Conservation (phyloP, 768 basidiomycete species). For the Hirschioporus abietinus region DNA sequence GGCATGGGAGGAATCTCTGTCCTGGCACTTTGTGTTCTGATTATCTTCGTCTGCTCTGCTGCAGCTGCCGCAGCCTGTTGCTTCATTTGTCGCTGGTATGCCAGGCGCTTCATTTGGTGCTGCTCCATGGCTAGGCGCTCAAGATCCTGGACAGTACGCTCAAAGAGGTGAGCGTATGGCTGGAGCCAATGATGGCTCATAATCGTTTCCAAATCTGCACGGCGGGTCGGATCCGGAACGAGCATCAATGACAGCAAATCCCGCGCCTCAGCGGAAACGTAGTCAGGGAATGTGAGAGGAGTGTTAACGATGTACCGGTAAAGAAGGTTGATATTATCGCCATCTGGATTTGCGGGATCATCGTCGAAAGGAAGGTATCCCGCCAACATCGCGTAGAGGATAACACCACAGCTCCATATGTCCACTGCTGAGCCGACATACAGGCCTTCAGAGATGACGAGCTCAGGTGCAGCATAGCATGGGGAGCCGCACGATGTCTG, state of each 20-base stretch:
- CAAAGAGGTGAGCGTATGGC: constrained; percentile 59
- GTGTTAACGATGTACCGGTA: constrained; percentile 99
- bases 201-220: constrained; percentile 70
- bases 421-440: constrained; percentile 98
- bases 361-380: constrained; percentile 99
- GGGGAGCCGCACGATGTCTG: constrained; percentile 96
- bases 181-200: constrained; percentile 89
- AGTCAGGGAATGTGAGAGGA: constrained; percentile 94
- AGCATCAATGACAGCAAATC: constrained; percentile 89
- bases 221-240: constrained; percentile 80
- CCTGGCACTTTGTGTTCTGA: constrained; percentile 52
- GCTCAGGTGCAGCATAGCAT: constrained; percentile 96
- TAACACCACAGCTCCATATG: constrained; percentile 96
- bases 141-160: constrained; percentile 67
- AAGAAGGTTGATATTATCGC: constrained; percentile 97
- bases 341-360: constrained; percentile 96
- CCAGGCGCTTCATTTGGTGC: constrained; percentile 76
- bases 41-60: constrained; percentile 24
- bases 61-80: constrained; percentile 34
- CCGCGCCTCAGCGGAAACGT: constrained; percentile 78
- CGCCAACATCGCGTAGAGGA: constrained; percentile 94
- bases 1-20: constrained; percentile 38
- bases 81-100: constrained; percentile 78
- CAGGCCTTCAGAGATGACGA: constrained; percentile 94
- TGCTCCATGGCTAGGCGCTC: constrained; percentile 79